Evolutionary conservation across 805 yeast genomes (phyloP).

Genomic region (Wickerhamomyces strasburgensis): DNA sequence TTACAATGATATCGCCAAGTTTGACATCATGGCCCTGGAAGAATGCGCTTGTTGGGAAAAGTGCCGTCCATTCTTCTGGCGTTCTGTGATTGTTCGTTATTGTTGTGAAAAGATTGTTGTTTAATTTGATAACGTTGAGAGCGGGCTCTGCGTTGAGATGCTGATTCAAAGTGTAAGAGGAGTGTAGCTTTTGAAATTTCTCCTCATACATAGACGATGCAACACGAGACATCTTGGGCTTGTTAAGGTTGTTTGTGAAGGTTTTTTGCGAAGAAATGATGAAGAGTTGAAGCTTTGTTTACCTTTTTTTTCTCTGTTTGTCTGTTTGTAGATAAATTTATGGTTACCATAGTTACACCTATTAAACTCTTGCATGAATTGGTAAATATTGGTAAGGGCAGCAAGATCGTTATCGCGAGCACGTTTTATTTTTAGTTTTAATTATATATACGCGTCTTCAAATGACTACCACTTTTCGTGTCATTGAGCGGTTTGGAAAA

Average conservation of each 20-base stretch:
- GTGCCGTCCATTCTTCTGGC: conserved; percentile 34
- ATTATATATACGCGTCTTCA: not conserved
- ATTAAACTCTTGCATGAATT: not conserved
- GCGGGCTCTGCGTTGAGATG: conserved; percentile 16
- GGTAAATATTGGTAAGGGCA: not conserved
- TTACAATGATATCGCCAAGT: conserved; percentile 38
- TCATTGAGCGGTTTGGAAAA: not conserved
- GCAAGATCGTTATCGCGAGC: not conserved
- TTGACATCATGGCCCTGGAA: conserved; percentile 47
- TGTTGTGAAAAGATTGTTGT: conserved; percentile 16
- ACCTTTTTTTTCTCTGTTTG: not conserved
- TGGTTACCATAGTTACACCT: too few species aligned
- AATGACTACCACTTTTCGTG: not conserved
- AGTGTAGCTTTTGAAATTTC: conserved; percentile 10
- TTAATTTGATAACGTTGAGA: conserved; percentile 19
- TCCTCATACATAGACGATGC: conserved; percentile 24
- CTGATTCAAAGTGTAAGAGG: conserved; percentile 1
- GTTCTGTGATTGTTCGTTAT: conserved; percentile 17
- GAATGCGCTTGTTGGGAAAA: conserved; percentile 47
- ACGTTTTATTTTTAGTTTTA: too few species aligned
- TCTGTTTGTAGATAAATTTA: not conserved
- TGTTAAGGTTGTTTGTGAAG: not conserved
- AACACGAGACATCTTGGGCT: conserved; percentile 12
- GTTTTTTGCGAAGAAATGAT: not conserved
- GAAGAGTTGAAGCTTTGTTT: not conserved